Evolutionary conservation across 1,139 yeast genomes (phyloP).

Genomic region (Pichia inconspicua): DNA sequence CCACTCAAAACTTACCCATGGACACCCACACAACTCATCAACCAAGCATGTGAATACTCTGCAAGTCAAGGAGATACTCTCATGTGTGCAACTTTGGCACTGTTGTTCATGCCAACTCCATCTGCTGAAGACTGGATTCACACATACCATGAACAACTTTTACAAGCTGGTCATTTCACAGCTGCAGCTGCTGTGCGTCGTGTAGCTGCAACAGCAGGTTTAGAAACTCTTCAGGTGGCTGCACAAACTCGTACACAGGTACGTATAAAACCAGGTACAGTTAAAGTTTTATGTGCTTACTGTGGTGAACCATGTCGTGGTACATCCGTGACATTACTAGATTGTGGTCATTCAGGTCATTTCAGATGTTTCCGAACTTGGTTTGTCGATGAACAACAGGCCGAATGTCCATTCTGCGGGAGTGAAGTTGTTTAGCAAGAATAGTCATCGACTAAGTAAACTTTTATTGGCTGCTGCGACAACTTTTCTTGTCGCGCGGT

Average conservation of each 20-base stretch:
- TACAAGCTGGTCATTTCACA: constrained; percentile 45
- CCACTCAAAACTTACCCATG: constrained; percentile 33
- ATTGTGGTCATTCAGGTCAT: constrained; percentile 88
- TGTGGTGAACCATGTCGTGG: constrained; percentile 79
- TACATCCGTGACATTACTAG: constrained; percentile 54
- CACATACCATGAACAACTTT: constrained; percentile 50
- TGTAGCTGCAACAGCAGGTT: constrained; percentile 32
- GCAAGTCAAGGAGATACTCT: constrained; percentile 58
- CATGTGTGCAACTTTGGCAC: constrained; percentile 51
- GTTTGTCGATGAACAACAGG: constrained; percentile 59
- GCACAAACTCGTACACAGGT: background rate
- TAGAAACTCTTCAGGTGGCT: background rate
- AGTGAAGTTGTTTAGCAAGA: too few relatives aligned
- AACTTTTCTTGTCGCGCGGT: background rate
- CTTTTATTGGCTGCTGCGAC: background rate
- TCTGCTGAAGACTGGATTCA: constrained; percentile 49
- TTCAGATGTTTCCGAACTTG: constrained; percentile 71
- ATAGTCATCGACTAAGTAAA: too few relatives aligned
- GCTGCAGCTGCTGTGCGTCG: constrained; percentile 54
- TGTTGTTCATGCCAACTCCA: constrained; percentile 39
- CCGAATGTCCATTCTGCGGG: constrained; percentile 57
- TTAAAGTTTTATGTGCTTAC: constrained; percentile 68
- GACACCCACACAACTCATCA: constrained; percentile 36
- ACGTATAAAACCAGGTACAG: constrained; percentile 11
- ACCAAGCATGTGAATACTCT: constrained; percentile 46